Conservation (phyloP, 2,329 filamentous ascomycete species). For the Hypoxylon sp. region DNA sequence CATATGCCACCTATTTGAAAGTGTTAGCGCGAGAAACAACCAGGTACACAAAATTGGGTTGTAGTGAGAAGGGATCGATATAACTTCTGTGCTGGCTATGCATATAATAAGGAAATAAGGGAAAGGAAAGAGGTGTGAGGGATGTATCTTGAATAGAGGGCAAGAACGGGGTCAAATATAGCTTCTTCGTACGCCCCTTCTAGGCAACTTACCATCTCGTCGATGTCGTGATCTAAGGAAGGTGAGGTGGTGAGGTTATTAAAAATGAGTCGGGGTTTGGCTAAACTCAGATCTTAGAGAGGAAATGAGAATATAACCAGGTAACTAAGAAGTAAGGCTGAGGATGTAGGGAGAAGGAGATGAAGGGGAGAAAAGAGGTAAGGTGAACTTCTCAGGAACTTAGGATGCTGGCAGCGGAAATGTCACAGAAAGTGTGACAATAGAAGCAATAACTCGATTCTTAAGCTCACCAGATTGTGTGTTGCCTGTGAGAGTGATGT, state of each 20-base stretch:
- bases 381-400: background rate
- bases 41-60: background rate
- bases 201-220: constrained; percentile 15
- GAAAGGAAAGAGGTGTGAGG: background rate
- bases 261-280: background rate
- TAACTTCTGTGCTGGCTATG: background rate
- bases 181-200: background rate
- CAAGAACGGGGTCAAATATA: background rate
- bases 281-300: background rate
- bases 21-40: constrained; percentile 19
- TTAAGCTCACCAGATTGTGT: background rate
- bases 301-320: background rate
- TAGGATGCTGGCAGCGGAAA: background rate
- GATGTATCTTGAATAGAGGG: constrained; percentile 1
- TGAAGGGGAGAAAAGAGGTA: background rate
- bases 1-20: constrained; percentile 48
- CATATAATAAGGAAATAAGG: background rate
- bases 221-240: background rate
- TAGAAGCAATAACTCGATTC: background rate
- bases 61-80: background rate
- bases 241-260: background rate
- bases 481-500: background rate
- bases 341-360: background rate
- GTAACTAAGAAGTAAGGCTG: background rate
- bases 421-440: background rate